Evolutionary conservation across 2,329 filamentous ascomycete species (phyloP).

Genomic region (Ramichloridium luteum): DNA sequence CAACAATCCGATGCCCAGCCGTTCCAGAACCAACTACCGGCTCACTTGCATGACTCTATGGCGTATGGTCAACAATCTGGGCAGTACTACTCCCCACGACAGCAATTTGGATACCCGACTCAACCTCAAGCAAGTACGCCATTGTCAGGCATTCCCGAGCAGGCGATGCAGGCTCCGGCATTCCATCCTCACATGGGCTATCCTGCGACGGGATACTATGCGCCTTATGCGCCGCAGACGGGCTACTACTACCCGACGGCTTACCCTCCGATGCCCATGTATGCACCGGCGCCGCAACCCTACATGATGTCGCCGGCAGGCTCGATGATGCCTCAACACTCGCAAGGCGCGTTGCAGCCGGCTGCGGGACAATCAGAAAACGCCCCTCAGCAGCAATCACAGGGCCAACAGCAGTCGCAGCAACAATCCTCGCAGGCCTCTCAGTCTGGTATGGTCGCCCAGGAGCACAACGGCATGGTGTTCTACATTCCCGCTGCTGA

Average conservation of each 20-base stretch:
- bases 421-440: constrained; percentile 15
- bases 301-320: constrained; percentile 24
- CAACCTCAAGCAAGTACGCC: constrained; percentile 66
- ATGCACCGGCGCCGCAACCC: constrained; percentile 18
- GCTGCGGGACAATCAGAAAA: not conserved
- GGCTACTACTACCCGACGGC: constrained; percentile 56
- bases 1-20: constrained; percentile 60
- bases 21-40: constrained; percentile 88
- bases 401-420: constrained; percentile 6
- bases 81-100: constrained; percentile 38
- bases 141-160: constrained; percentile 81
- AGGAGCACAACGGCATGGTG: constrained; percentile 90
- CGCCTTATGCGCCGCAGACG: constrained; percentile 41
- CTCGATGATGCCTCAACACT: constrained; percentile 22
- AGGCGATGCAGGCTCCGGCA: constrained; percentile 77
- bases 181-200: constrained; percentile 63
- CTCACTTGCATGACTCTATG: constrained; percentile 49
- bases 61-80: constrained; percentile 39
- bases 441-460: constrained; percentile 52
- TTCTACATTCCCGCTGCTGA: constrained; percentile 54
- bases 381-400: constrained; percentile 13
- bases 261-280: constrained; percentile 22
- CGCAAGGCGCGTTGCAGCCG: constrained; percentile 7
- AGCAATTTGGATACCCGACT: constrained; percentile 47
- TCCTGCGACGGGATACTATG: constrained; percentile 42